These are phyloP conservation scores for Colletotrichum caudatum DNA, from an alignment of 2,329 filamentous ascomycete species.

Conservation along the genomic window DNA sequence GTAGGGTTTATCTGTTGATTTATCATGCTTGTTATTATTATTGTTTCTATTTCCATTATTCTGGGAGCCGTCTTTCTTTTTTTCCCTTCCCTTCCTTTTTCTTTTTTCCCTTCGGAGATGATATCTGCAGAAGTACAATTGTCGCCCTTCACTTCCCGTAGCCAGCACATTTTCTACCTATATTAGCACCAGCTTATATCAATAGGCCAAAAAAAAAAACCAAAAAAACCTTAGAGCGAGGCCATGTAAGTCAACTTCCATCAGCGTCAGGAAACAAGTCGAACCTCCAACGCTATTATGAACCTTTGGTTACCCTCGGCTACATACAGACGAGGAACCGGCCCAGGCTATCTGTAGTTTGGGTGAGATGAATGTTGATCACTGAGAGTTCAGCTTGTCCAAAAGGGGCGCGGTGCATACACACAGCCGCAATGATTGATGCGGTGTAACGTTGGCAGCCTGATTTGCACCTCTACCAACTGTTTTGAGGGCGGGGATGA, in stretches of 20 bases:
- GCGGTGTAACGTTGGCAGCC: background rate
- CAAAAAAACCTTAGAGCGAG: too few relatives aligned
- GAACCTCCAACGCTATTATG: background rate
- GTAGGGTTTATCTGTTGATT: too few relatives aligned
- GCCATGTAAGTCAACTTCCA: rapidly evolving
- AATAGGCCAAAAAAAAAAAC: background rate
- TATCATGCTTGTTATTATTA: too few relatives aligned
- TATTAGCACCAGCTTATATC: background rate
- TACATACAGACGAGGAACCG: background rate
- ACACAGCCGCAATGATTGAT: background rate
- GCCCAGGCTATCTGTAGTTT: background rate
- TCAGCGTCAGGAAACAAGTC: background rate
- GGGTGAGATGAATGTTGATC: background rate
- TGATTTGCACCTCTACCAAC: background rate
- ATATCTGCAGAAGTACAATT: background rate
- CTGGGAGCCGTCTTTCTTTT: too few relatives aligned
- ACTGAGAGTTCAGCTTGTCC: background rate
- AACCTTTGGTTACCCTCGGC: background rate
- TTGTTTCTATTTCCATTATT: too few relatives aligned
- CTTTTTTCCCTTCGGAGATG: too few relatives aligned
- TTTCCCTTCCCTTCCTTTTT: background rate
- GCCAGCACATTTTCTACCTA: background rate
- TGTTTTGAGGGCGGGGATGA: background rate
- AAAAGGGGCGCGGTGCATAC: background rate
- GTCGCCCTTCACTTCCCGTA: background rate